These are phyloP conservation scores for Scenedesmus sp. DNA, from an alignment of 163 green algal genomes.

Conservation along the genomic window DNA sequence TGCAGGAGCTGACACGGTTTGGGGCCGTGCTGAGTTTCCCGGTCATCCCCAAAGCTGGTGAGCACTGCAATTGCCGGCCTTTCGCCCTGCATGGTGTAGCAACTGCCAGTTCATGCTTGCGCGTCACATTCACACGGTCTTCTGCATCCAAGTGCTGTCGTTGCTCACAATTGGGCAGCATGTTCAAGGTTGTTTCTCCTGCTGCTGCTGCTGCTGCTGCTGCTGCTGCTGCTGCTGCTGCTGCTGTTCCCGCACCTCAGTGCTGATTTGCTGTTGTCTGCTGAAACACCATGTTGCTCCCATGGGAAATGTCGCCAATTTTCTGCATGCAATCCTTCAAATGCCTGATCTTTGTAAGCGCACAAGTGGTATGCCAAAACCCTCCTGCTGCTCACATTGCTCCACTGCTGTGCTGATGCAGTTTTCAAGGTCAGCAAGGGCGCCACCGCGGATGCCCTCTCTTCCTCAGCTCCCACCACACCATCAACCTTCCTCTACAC, in stretches of 20 bases:
- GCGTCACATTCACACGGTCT: background rate
- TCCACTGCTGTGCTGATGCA: slow-evolving; percentile 22
- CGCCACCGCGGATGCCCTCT: background rate
- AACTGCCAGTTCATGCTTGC: too few species aligned
- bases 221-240: too few species aligned
- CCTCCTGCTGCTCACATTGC: too few species aligned
- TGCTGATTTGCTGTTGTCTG: too few species aligned
- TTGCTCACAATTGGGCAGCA: too few species aligned
- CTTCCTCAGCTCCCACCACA: background rate
- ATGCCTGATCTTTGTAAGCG: background rate
- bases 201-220: slow-evolving; percentile 5
- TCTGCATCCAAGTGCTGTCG: background rate
- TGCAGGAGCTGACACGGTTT: slow-evolving; percentile 27
- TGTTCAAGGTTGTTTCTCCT: too few species aligned
- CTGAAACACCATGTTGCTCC: too few species aligned
- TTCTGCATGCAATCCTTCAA: background rate
- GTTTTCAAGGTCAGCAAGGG: slow-evolving; percentile 51
- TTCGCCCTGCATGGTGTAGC: background rate
- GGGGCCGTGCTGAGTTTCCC: slow-evolving; percentile 37
- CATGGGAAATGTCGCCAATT: too few species aligned
- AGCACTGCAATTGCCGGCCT: background rate
- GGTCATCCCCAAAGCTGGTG: slow-evolving; percentile 48
- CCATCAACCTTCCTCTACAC: slow-evolving; percentile 19
- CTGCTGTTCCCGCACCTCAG: too few species aligned
- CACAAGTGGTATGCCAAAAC: background rate